Evolutionary conservation across 2,329 filamentous ascomycete species (phyloP), one percentile per base, ranked within the genome.

Genomic region (Neoarthrinium moseri): DNA sequence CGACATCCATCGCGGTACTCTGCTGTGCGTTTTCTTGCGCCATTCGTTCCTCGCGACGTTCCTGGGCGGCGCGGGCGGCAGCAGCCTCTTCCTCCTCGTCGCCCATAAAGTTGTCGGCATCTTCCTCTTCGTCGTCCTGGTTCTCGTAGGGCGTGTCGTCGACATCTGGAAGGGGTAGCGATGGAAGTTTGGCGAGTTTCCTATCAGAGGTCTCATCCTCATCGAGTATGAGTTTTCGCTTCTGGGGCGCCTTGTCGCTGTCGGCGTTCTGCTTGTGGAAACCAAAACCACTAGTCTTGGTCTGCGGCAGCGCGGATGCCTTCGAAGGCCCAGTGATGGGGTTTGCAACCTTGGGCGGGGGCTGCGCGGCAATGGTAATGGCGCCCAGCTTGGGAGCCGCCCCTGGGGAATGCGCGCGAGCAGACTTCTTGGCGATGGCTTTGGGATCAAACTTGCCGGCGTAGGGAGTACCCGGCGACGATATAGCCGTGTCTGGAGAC

Each of bases 151-250:
- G 75, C 48, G 77, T 76, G 63, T 78, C 74, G 52, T 85, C 80
- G 50, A 75, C 68, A 54, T 79, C 78, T 60, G 85, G 80, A 44
- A 88, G 73, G 44, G 86, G 80, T 48, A 89, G 81, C 54, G 86
- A 86, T 47, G 92, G 91, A 50, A 99, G 83, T 69, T 91, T 94
- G 62, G 90, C 90, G 54, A 99, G 80, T 71, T 95, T 96, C 64
- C 91, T 88, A 61, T 88, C 84, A 2, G 86, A 87, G 24, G 83
- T 85, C 58, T 95, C 89, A 58, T 96, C 92, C 60, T 96, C 92
- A 50, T 88, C 91, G 56, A 96, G 84, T 56, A 91, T 84, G 18
- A 95, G 74, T 50, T 88, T 90, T 55, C 85, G 86, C 61, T 89
- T 90, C 17, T 81, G 74, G 4, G 80, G 74, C 4, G 78, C 65